These are phyloP conservation scores for Rhododendron ovatum DNA, from an alignment of 148 eudicot genomes.

Conservation along the genomic window DNA sequence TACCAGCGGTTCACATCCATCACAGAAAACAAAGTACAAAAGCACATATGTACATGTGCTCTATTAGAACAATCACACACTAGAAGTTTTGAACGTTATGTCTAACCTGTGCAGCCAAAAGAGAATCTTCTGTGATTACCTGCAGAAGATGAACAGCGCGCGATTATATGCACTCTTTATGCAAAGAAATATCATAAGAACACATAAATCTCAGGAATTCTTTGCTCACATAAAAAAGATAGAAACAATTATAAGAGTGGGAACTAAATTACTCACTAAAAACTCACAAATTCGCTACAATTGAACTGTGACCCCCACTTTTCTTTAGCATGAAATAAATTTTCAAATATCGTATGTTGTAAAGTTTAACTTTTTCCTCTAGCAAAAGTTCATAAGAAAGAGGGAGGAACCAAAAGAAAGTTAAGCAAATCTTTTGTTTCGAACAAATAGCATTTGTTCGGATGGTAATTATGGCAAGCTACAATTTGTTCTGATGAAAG, in stretches of 20 bases:
- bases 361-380: no score
- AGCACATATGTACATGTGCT: background rate
- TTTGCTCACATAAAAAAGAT: background rate
- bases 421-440: no score
- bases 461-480: background rate
- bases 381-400: background rate
- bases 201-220: background rate
- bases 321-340: no score
- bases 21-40: constrained; percentile 5
- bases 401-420: background rate
- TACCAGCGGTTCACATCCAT: background rate
- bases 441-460: background rate
- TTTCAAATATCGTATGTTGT: background rate
- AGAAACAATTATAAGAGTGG: background rate
- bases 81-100: background rate
- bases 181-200: no score
- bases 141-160: constrained; percentile 12
- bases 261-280: background rate
- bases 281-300: background rate
- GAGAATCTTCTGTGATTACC: constrained; percentile 66
- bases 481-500: background rate
- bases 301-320: background rate
- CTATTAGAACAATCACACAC: background rate
- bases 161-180: background rate
- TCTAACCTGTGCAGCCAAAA: constrained; percentile 59